Conservation (phyloP, 2,329 filamentous ascomycete genomes). For the Trichoderma sp. region DNA sequence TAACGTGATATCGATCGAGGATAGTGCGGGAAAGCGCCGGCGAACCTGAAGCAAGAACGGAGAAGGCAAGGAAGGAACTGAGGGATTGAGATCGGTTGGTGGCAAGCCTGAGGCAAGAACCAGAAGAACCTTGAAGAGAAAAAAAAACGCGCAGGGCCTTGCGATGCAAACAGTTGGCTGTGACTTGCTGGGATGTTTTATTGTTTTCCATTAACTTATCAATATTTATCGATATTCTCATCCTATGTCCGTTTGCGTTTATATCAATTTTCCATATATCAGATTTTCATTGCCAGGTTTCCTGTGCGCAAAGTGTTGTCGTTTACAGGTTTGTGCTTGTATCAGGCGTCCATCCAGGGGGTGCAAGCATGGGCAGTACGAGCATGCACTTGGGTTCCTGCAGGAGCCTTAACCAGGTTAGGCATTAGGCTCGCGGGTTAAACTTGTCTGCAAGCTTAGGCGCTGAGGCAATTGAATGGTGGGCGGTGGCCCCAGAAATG, state of each 20-base stretch:
- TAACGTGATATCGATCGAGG: not conserved
- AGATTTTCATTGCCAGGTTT: not conserved
- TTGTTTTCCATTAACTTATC: not conserved
- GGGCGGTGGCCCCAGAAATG: not conserved
- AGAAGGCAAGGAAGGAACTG: not conserved
- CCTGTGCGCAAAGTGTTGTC: not conserved
- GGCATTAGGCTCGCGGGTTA: slow-evolving; percentile 13
- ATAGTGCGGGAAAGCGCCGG: slow-evolving; percentile 5
- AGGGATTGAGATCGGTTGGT: not conserved
- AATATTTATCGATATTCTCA: too few species aligned
- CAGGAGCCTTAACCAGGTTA: not conserved
- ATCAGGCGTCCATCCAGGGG: not conserved
- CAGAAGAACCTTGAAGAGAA: not conserved
- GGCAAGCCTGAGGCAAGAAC: not conserved
- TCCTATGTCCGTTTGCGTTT: not conserved
- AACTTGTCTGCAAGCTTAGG: slow-evolving; percentile 14
- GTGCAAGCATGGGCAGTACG: not conserved
- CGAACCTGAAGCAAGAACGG: slow-evolving; percentile 18
- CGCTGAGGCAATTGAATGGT: not conserved
- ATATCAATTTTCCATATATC: not conserved
- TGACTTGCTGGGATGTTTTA: not conserved
- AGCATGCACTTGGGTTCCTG: not conserved
- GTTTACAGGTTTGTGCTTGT: not conserved
- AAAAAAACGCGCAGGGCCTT: not conserved
- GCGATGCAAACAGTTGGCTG: not conserved